Evolutionary conservation across 805 yeast species (phyloP), one percentile per base, ranked within the genome.

Genomic region (Jamesozyma lodderae): DNA sequence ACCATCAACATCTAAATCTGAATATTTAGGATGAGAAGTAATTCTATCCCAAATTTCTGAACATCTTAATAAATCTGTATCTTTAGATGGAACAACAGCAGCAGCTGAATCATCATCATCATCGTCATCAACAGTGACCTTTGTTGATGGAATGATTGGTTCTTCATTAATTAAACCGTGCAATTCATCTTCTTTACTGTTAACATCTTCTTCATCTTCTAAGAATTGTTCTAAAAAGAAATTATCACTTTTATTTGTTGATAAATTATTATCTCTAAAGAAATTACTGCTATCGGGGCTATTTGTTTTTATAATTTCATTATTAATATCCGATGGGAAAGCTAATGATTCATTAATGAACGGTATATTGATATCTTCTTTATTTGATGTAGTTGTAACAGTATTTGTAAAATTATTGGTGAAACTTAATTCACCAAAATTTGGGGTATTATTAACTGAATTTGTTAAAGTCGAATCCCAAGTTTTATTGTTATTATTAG

Each of bases 21-120:
- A 77, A 60, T 88, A 92, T 56, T 81, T 77, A 24, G 98, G 97
- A 68, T 92, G 97, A 17, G 92, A 63, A 2, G 96, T 83, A 27
- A 92, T 81, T 54, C 97, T 73, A 60, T 90, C 97, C 98, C 98
- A 92, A 13, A 90, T 81, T 49, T 87, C 96, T 0, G 94, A 75
- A 61, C 98, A 92, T 53, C 76, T 77, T 62, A 82, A 63, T 48
- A 76, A 57, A 11, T 72, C 68, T 14, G 61, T 63, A 41, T 77
- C 81, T 7, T 75, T 81, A 4, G 81, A 73, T 5, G 94, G 94
- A 3, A 85, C 88, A 21, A 77, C 73, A 24, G 53, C 66, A 20
- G 56, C 53, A 22, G 39, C 32, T 24, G 35, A 33, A 26, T 17
- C 16, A 30, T 22, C 11, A 11, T 54, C 66, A 20, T 56, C 53